phyloP scores from a whole-genome alignment of 805 yeast genomes.

The Peterozyma xylosa region DNA sequence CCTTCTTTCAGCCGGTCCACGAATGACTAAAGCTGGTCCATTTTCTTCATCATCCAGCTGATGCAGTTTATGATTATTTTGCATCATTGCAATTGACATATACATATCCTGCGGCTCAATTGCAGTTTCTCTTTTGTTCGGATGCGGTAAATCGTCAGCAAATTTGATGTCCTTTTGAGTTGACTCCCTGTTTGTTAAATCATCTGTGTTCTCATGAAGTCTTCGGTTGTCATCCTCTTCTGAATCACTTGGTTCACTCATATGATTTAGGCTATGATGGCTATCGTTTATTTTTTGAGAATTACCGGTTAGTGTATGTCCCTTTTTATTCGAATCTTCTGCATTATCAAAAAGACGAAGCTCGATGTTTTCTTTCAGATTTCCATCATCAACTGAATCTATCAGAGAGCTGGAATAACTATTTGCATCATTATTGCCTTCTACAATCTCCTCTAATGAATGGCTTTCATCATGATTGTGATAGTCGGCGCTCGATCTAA shows the following conservation, averaged over 20 bases:
- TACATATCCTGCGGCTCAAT: slow-evolving; percentile 79
- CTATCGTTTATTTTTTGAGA: neutral
- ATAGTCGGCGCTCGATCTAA: neutral
- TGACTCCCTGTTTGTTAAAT: neutral
- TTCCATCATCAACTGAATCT: neutral
- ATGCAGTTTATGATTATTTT: slow-evolving; percentile 36
- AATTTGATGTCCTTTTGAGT: slow-evolving; percentile 38
- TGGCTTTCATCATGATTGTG: neutral
- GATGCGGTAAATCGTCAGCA: slow-evolving; percentile 49
- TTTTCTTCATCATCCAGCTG: slow-evolving; percentile 37
- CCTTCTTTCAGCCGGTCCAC: slow-evolving; percentile 71
- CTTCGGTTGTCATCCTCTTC: slow-evolving; percentile 13
- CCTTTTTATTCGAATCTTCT: neutral
- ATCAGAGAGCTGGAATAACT: neutral
- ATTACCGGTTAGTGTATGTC: neutral
- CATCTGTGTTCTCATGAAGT: neutral
- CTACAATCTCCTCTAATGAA: neutral
- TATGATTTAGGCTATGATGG: slow-evolving; percentile 18
- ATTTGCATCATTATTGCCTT: neutral
- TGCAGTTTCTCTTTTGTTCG: slow-evolving; percentile 25
- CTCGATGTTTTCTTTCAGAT: neutral
- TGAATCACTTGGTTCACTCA: slow-evolving; percentile 37
- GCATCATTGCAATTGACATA: slow-evolving; percentile 76
- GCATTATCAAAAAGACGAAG: no score
- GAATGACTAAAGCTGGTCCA: slow-evolving; percentile 73